Evolutionary conservation across 768 basidiomycete genomes (phyloP).

Genomic region (Cyclocybe aegerita): DNA sequence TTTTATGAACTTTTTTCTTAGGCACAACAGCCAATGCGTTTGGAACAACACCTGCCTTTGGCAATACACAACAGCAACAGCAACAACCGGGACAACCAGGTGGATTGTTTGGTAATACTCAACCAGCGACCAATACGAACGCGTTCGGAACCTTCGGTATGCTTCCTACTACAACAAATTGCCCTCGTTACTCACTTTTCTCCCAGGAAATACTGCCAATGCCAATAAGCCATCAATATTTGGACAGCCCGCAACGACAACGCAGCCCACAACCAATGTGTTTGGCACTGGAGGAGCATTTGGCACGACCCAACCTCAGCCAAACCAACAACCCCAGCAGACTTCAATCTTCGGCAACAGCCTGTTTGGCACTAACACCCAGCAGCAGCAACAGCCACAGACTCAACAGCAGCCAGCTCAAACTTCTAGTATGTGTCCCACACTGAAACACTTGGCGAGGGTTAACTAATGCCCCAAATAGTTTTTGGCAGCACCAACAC

Average conservation of each 20-base stretch:
- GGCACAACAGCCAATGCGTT: slow-evolving; percentile 31
- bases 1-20: slow-evolving; percentile 4
- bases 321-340: slow-evolving; percentile 22
- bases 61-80: slow-evolving; percentile 19
- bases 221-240: slow-evolving; percentile 19
- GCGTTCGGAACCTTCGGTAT: slow-evolving; percentile 17
- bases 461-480: too few species aligned
- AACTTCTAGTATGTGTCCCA: slow-evolving; percentile 12
- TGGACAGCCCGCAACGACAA: slow-evolving; percentile 15
- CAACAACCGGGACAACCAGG: slow-evolving; percentile 25
- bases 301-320: slow-evolving; percentile 12
- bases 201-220: slow-evolving; percentile 6
- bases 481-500: slow-evolving; percentile 1
- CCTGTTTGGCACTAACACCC: slow-evolving; percentile 16
- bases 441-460: background rate
- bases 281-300: slow-evolving; percentile 11
- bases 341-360: slow-evolving; percentile 19
- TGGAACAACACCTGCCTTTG: slow-evolving; percentile 25
- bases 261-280: slow-evolving; percentile 10
- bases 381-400: slow-evolving; percentile 20
- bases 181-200: background rate
- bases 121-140: slow-evolving; percentile 14
- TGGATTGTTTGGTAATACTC: slow-evolving; percentile 11
- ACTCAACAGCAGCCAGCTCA: slow-evolving; percentile 20
- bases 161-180: background rate